phyloP scores from a whole-genome alignment of 129 eudicot species.

The Centella asiatica region DNA sequence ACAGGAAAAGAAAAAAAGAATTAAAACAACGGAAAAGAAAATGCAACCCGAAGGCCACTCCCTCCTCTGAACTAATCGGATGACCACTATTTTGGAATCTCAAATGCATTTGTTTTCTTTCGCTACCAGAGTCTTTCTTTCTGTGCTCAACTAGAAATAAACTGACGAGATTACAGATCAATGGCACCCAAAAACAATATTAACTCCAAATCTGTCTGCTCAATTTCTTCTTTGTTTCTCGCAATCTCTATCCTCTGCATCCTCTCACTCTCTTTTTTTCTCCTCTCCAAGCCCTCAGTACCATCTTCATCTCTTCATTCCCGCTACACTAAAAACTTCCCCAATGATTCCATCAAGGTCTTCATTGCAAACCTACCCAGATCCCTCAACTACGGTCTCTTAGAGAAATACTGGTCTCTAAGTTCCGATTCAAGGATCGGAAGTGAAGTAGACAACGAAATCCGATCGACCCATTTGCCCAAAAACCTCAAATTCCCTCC shows the following conservation, averaged over 20 bases:
- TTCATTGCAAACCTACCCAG: constrained; percentile 72
- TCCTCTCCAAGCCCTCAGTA: constrained; percentile 25
- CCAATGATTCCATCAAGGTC: constrained; percentile 49
- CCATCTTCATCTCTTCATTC: constrained; percentile 14
- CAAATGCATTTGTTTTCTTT: too few relatives aligned
- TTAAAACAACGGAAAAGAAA: too few relatives aligned
- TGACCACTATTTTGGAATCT: too few relatives aligned
- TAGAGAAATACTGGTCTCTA: constrained; percentile 68
- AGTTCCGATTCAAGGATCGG: constrained; percentile 59
- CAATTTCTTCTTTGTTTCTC: constrained; percentile 34
- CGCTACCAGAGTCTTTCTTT: too few relatives aligned
- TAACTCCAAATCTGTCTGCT: constrained; percentile 17
- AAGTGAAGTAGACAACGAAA: constrained; percentile 69
- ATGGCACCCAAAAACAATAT: constrained; percentile 21
- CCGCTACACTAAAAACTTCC: constrained; percentile 9
- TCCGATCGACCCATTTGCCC: constrained; percentile 32
- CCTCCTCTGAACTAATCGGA: too few relatives aligned
- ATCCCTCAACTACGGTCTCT: constrained; percentile 79
- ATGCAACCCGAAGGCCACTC: too few relatives aligned
- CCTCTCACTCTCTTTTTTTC: constrained; percentile 33
- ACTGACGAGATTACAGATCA: background rate
- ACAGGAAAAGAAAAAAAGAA: too few relatives aligned
- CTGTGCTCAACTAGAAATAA: background rate
- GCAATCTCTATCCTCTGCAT: constrained; percentile 31
- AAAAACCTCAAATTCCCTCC: constrained; percentile 26